These are phyloP conservation scores for Pseudogymnoascus sp. DNA, from an alignment of 2,329 filamentous ascomycete genomes.

Conservation along the genomic window DNA sequence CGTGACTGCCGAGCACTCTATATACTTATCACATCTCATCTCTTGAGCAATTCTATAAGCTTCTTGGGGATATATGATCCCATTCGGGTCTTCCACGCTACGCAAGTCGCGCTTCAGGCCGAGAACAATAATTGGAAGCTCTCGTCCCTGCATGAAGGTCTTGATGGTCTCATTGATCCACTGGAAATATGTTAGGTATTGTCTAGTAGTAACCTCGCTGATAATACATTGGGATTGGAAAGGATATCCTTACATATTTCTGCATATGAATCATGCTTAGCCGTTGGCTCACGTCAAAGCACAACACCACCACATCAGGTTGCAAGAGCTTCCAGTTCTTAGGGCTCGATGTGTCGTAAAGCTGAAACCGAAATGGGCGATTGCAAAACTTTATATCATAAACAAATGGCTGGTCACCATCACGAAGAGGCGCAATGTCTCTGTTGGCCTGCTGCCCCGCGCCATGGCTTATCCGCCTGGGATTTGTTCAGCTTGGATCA, in stretches of 20 bases:
- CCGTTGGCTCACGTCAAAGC: constrained; percentile 54
- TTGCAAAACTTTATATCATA: constrained; percentile 45
- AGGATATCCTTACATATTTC: constrained; percentile 37
- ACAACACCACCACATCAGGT: constrained; percentile 51
- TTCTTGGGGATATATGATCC: constrained; percentile 54
- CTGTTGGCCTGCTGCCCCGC: constrained; percentile 32
- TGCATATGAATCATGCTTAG: constrained; percentile 51
- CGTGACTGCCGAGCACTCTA: constrained; percentile 54
- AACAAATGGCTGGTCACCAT: constrained; percentile 52
- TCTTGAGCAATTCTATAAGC: constrained; percentile 48
- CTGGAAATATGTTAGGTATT: constrained; percentile 29
- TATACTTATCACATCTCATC: constrained; percentile 53
- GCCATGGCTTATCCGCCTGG: constrained; percentile 45
- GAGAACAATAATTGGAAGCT: constrained; percentile 46
- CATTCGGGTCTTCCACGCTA: constrained; percentile 50
- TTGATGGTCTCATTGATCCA: constrained; percentile 49
- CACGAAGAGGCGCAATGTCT: constrained; percentile 43
- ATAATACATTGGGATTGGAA: not conserved
- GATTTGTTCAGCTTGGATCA: not conserved
- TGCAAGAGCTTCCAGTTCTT: constrained; percentile 50
- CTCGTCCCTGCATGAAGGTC: constrained; percentile 36
- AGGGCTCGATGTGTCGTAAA: constrained; percentile 51
- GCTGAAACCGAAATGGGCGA: constrained; percentile 44
- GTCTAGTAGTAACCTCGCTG: not conserved
- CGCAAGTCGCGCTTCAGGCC: constrained; percentile 53